Percentiles rank a stretch among this genome's conserved stretches.
phyloP scores from a whole-genome alignment of 78 protist species.

The Emiliania huxleyi region DNA sequence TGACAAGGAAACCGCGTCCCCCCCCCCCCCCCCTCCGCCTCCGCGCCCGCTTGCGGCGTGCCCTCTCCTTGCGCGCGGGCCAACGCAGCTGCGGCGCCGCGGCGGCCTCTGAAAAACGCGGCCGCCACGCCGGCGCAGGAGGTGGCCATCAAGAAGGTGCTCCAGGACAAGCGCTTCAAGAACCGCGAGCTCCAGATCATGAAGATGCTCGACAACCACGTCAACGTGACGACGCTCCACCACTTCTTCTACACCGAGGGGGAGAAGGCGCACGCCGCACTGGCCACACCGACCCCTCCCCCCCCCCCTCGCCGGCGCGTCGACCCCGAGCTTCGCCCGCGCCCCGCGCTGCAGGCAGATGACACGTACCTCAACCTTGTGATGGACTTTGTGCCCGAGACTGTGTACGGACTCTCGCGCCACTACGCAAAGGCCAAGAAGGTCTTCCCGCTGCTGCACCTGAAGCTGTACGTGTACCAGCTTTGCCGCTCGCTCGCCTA shows the following conservation, averaged over 20 bases:
- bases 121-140: conserved; percentile 44
- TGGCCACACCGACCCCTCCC: background rate
- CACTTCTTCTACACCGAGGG: conserved; percentile 89
- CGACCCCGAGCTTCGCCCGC: background rate
- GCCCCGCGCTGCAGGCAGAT: background rate
- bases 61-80: no score
- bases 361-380: conserved; percentile 92
- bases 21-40: no score
- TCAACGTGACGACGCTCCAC: conserved; percentile 83
- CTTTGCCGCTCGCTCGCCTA: conserved; percentile 85
- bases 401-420: conserved; percentile 82
- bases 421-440: conserved; percentile 76
- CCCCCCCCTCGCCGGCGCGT: background rate
- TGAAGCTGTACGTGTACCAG: conserved; percentile 89
- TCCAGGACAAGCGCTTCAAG: conserved; percentile 97
- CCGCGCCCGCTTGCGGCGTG: no score
- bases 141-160: conserved; percentile 98
- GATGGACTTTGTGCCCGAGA: conserved; percentile 97
- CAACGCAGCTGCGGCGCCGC: no score
- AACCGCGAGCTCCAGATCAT: conserved; percentile 98
- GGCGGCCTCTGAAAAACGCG: no score
- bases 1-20: conserved; percentile 71
- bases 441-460: conserved; percentile 77
- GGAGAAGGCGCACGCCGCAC: conserved; percentile 50
- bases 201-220: conserved; percentile 86